Base-by-base conservation (phyloP, 106 monocot species). In the Ottelia alismoides region DNA sequence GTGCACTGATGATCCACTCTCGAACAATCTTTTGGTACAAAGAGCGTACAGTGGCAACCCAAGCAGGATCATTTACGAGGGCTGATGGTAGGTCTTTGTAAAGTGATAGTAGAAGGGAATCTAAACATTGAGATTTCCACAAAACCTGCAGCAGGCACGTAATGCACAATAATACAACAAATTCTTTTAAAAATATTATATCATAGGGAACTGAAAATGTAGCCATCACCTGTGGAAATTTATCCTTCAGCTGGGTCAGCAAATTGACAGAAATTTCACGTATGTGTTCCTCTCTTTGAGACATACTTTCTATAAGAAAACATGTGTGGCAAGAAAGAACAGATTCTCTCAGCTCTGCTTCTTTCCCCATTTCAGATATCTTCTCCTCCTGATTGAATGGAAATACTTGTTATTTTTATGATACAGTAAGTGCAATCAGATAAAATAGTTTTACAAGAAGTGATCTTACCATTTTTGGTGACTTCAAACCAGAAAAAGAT, bases 311-410 rank as follows among this genome's bases (percentile, higher is more conserved):
- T 70, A 98, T 98, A 17, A 98, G 79, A 76, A 89, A 98, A 61
- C 96, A 98, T 6, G 76, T 61, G 75, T 98, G 96, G 61, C 71
- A 72, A 55, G 89, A 72, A 68, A 98, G 78, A 79, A 90, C 67
- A 30, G 71, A 74, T 35, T 85, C 89, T 58, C 85, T 74, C 31
- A 53, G 51, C 12, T 90, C 85, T 57, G 89, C 82, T 77, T 80
- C 85, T 63, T 80, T 77, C 32, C 96, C 89, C 35, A 66, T 85
- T 59, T 89, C 85, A 70, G 77, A 79, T 62, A 85, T 68, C 60
- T 74, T 89, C 66, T 89, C 82, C 63, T 90, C 96, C 96, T 96
- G 64, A 17, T n/a, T n/a, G n/a, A n/a, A n/a, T n/a, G n/a, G n/a
- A n/a, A n/a, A n/a, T n/a, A n/a, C n/a, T n/a, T n/a, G n/a, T n/a